These are phyloP conservation scores for Agroathelia rolfsii DNA, from an alignment of 1,284 basidiomycete species.

Conservation along the genomic window DNA sequence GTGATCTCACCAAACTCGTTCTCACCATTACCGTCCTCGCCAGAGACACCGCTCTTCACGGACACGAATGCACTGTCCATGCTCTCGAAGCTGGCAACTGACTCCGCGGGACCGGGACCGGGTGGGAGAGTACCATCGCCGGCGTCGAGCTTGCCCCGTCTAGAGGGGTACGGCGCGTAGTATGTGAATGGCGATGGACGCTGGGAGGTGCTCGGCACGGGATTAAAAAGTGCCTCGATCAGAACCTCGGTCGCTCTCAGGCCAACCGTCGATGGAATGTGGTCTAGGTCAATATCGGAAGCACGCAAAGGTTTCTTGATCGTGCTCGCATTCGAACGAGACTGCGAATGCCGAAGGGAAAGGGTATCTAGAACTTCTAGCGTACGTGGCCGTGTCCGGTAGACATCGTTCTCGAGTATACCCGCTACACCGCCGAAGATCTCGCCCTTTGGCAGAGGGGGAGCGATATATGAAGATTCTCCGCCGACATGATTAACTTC, in stretches of 20 bases:
- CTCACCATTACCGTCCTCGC: no score
- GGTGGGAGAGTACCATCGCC: no score
- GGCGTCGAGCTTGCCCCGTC: no score
- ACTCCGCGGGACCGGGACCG: no score
- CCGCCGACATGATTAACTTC: conserved; percentile 51
- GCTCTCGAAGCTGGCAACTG: no score
- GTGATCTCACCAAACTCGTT: no score
- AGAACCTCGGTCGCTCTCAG: conserved; percentile 56
- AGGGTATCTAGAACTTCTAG: conserved; percentile 33
- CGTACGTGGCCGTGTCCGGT: conserved; percentile 38
- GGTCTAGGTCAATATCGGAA: conserved; percentile 60
- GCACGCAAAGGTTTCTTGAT: conserved; percentile 55
- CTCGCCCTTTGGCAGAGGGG: conserved; percentile 59
- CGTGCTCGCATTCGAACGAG: conserved; percentile 22
- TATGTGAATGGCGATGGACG: conserved; percentile 52
- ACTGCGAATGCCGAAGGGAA: conserved; percentile 21
- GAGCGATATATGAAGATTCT: conserved; percentile 48
- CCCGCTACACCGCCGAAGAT: conserved; percentile 57
- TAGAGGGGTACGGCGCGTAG: conserved; percentile 28
- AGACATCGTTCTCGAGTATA: conserved; percentile 48
- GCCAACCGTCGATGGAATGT: conserved; percentile 41
- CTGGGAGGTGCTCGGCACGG: conserved; percentile 34
- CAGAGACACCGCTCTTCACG: no score
- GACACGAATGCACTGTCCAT: no score
- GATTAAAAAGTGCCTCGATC: conserved; percentile 73